Evolutionary conservation across 1,284 basidiomycete species (phyloP).

Genomic region (Irpex sp.): DNA sequence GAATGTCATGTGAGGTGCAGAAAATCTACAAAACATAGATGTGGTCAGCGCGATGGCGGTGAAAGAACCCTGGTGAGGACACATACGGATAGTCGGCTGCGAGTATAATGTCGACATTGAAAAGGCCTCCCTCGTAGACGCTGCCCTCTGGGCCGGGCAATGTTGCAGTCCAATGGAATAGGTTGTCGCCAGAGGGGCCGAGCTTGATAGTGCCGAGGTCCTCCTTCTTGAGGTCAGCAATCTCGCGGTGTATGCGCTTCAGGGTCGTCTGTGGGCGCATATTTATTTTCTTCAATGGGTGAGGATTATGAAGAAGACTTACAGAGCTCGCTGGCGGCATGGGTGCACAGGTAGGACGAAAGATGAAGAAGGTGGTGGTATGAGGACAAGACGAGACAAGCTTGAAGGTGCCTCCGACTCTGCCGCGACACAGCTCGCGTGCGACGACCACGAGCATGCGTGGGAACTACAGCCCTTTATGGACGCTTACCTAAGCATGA

Average conservation of each 20-base stretch:
- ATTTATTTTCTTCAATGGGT: background rate
- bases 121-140: constrained; percentile 85
- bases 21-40: constrained; percentile 53
- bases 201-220: constrained; percentile 74
- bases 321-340: constrained; percentile 15
- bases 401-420: too few species aligned
- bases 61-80: background rate
- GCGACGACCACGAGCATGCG: background rate
- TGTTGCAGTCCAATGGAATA: constrained; percentile 49
- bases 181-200: constrained; percentile 50
- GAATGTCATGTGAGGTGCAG: constrained; percentile 78
- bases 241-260: constrained; percentile 87
- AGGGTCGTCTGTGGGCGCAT: constrained; percentile 59
- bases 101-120: constrained; percentile 71
- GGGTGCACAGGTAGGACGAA: background rate
- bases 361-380: constrained; percentile 4
- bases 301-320: background rate
- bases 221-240: constrained; percentile 80
- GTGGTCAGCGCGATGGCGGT: background rate
- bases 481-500: background rate
- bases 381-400: background rate
- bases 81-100: constrained; percentile 83
- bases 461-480: background rate
- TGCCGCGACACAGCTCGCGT: background rate
- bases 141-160: constrained; percentile 85